These are phyloP conservation scores for Cyclotella choctawhatcheeana DNA, from an alignment of 108 stramenopile genomes.

Conservation along the genomic window DNA sequence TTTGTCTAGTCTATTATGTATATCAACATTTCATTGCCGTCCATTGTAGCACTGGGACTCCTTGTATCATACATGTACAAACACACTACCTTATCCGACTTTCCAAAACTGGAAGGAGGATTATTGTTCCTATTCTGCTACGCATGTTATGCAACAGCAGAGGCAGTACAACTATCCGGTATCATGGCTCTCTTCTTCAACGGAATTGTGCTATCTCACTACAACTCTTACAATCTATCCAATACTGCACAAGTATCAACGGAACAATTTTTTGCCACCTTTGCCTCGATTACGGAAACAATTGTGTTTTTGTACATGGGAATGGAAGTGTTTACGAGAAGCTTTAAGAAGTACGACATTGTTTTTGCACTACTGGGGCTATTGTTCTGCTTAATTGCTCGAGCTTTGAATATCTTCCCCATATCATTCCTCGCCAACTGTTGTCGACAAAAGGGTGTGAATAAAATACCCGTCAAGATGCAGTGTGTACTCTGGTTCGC, in stretches of 20 bases:
- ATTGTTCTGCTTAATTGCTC: constrained; percentile 83
- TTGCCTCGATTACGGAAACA: constrained; percentile 92
- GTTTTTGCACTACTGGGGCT: constrained; percentile 80
- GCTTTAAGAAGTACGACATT: constrained; percentile 78
- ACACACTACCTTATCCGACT: constrained; percentile 82
- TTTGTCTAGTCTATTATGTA: not conserved
- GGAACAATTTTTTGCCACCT: constrained; percentile 93
- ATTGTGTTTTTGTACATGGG: constrained; percentile 98
- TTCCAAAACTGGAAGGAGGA: constrained; percentile 93
- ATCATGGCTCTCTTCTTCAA: constrained; percentile 98
- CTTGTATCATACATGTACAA: constrained; percentile 85
- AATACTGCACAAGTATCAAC: constrained; percentile 83
- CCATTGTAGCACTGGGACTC: constrained; percentile 66
- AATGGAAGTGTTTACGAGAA: constrained; percentile 93
- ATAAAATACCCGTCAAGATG: constrained; percentile 77
- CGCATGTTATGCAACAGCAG: constrained; percentile 92
- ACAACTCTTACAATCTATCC: constrained; percentile 95
- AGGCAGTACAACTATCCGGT: constrained; percentile 88
- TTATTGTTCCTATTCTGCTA: constrained; percentile 96
- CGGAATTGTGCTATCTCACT: constrained; percentile 92
- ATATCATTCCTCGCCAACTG: constrained; percentile 87
- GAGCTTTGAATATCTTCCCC: constrained; percentile 93
- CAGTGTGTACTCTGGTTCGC: constrained; percentile 97
- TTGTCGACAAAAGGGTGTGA: constrained; percentile 56
- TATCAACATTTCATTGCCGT: not conserved